Evolutionary conservation across 2,329 filamentous ascomycete species (phyloP), one percentile per base, ranked within the genome.

Genomic region (Aureobasidium sp.): DNA sequence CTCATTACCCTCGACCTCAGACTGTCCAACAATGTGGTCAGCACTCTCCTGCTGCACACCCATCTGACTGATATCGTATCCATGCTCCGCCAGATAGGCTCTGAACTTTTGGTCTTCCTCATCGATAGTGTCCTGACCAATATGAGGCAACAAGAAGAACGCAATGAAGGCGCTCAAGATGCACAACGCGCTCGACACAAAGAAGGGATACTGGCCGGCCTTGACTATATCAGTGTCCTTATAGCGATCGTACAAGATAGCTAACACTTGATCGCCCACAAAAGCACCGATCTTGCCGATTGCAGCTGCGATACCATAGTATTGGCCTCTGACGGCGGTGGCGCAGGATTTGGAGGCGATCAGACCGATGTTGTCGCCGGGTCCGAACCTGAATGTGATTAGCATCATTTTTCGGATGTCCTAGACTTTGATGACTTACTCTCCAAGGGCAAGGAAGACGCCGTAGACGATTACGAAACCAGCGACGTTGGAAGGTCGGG

Each of bases 301-400:
- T 0, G 88, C 88, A 0, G 89, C 88, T 0, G 88, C 88, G 48
- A 90, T 81, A 5, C 87, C 83, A 68, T 86, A 86, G 73, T 85
- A 86, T 70, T 89, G 84, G 2, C 91, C 92, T 42, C 91, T 64
- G 21, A 97, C 87, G 21, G 89, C 88, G 5, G 92, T 96, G 0
- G 92, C 90, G 68, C 86, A 91, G 2, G 90, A 92, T 78, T 96
- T 96, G 50, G 89, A 88, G 0, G 92, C 91, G 34, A 95, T 74
- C 0, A 96, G 81, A 3, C 91, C 91, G 67, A 96, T 96, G 73
- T 96, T 96, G 77, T 96, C 89, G 13, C 92, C 92, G 0, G 92
- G 91, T 0, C 92, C 91, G 44, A 95, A 76, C 73, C 36, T 39
- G 36, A 39, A 39, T 5, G 36, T 39, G 7, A 10, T 39, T 39